Conservation (phyloP, 345 rosid genomes). For the Populus alba region DNA sequence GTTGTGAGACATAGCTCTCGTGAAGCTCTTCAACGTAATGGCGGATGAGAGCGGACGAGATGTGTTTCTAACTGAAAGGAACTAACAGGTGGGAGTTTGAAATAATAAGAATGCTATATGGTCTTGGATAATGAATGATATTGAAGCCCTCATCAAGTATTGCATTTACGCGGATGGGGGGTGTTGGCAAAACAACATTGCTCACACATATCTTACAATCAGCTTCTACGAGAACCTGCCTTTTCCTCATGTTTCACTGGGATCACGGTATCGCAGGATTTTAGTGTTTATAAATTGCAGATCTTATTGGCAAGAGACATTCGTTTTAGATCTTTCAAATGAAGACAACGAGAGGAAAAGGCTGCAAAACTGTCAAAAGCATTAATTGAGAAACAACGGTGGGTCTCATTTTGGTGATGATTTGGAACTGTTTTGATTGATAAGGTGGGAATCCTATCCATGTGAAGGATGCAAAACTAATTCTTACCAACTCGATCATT, state of each 20-base stretch:
- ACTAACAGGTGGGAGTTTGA: too few relatives aligned
- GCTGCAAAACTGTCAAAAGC: constrained; percentile 2
- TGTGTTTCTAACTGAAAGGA: too few relatives aligned
- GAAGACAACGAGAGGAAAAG: not conserved
- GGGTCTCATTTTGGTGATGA: constrained; percentile 14
- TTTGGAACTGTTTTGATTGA: not conserved
- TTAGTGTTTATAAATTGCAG: not conserved
- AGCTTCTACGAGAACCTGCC: not conserved
- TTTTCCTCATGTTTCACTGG: constrained; percentile 8
- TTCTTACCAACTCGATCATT: constrained; percentile 11
- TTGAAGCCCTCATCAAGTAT: too few relatives aligned
- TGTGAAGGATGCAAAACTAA: not conserved
- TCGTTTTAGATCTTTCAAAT: not conserved
- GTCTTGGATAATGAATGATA: too few relatives aligned
- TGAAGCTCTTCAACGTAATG: too few relatives aligned
- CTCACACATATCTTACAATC: constrained; percentile 14
- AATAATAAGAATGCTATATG: too few relatives aligned
- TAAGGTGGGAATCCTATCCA: constrained; percentile 12
- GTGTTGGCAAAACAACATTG: constrained; percentile 18
- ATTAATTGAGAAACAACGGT: not conserved
- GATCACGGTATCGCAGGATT: constrained; percentile 4
- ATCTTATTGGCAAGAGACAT: not conserved
- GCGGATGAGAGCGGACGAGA: too few relatives aligned
- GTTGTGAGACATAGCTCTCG: too few relatives aligned
- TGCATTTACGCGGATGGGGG: too few relatives aligned